Conservation (phyloP, 306 rosid species). For the Rosa lucieae region DNA sequence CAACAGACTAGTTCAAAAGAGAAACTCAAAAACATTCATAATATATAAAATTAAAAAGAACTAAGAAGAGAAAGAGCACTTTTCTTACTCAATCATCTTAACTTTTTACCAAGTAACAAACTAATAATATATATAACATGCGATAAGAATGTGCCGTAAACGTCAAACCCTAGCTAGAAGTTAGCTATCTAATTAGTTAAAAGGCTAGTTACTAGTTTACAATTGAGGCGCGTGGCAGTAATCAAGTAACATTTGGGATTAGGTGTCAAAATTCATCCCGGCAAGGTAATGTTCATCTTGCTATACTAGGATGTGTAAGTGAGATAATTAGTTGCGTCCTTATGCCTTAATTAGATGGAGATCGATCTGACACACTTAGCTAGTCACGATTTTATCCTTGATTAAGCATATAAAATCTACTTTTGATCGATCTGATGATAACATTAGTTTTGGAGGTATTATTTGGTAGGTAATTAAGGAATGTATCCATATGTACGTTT, state of each 20-base stretch:
- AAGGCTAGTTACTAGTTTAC: background rate
- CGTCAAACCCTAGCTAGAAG: background rate
- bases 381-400: background rate
- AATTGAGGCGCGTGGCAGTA: background rate
- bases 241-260: background rate
- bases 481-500: too few relatives aligned
- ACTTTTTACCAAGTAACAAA: background rate
- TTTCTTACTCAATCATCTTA: background rate
- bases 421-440: background rate
- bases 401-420: background rate
- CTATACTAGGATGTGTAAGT: background rate
- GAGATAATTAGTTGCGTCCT: background rate
- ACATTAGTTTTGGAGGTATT: background rate
- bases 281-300: constrained; percentile 10
- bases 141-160: constrained; percentile 17
- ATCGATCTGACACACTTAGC: background rate
- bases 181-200: background rate
- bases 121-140: too few relatives aligned
- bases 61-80: background rate
- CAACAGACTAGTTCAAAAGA: background rate
- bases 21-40: too few relatives aligned
- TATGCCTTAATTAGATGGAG: background rate
- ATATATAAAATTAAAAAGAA: too few relatives aligned
- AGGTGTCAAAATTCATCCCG: constrained; percentile 11
- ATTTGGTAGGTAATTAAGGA: too few relatives aligned